phyloP scores from a whole-genome alignment of 345 rosid species.

The Lagerstroemia speciosa region DNA sequence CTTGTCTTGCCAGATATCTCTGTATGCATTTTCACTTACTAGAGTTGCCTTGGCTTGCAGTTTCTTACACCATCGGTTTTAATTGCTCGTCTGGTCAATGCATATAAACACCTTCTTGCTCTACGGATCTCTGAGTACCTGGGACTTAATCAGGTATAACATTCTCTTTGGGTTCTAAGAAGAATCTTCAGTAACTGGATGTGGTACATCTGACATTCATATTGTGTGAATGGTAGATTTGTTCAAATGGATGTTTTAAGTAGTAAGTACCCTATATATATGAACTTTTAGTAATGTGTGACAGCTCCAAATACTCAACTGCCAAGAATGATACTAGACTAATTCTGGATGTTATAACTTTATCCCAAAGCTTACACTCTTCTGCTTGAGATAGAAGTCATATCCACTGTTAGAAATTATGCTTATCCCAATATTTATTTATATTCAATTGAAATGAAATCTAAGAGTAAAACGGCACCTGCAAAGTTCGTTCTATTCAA shows the following conservation, averaged over 20 bases:
- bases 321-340: background rate
- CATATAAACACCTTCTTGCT: slow-evolving; percentile 79
- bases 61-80: slow-evolving; percentile 75
- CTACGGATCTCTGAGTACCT: slow-evolving; percentile 77
- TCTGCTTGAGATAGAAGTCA: background rate
- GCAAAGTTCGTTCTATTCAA: background rate
- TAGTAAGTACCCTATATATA: background rate
- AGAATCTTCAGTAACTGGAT: background rate
- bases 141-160: slow-evolving; percentile 77
- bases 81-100: slow-evolving; percentile 84
- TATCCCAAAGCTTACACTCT: background rate
- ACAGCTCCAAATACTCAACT: background rate
- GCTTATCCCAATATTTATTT: background rate
- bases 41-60: slow-evolving; percentile 34
- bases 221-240: background rate
- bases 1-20: slow-evolving; percentile 4
- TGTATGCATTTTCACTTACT: slow-evolving; percentile 10
- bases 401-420: background rate
- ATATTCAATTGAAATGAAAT: background rate
- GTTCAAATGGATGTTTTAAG: background rate
- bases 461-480: background rate
- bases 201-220: background rate
- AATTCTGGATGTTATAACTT: background rate
- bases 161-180: background rate
- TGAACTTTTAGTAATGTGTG: background rate